Conservation (phyloP, 2,329 filamentous ascomycete species). For the Fusarium sp. region DNA sequence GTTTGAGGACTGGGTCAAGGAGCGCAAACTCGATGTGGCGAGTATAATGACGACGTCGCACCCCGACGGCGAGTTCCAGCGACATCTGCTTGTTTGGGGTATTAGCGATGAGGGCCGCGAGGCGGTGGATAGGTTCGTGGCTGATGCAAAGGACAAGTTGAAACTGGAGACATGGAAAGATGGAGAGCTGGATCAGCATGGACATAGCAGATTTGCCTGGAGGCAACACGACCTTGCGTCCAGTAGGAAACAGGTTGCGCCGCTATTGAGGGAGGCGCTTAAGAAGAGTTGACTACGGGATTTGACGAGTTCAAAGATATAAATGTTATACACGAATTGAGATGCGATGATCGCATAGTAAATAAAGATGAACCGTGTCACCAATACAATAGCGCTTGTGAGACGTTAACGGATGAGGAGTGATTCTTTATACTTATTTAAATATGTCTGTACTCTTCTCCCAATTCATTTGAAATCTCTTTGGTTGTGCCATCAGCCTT, state of each 20-base stretch:
- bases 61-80: slow-evolving; percentile 66
- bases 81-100: slow-evolving; percentile 78
- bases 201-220: slow-evolving; percentile 72
- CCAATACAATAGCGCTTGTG: background rate
- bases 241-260: slow-evolving; percentile 77
- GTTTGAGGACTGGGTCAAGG: slow-evolving; percentile 65
- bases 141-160: slow-evolving; percentile 60
- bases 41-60: slow-evolving; percentile 77
- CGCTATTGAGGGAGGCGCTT: slow-evolving; percentile 71
- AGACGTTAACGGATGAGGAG: background rate
- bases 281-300: slow-evolving; percentile 45
- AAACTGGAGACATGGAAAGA: slow-evolving; percentile 67
- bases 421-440: background rate
- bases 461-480: background rate
- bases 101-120: slow-evolving; percentile 61
- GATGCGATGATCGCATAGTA: background rate
- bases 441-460: slow-evolving; percentile 29
- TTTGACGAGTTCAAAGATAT: slow-evolving; percentile 24
- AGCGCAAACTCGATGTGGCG: slow-evolving; percentile 71
- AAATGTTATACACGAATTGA: background rate
- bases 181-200: slow-evolving; percentile 59
- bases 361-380: background rate
- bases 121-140: slow-evolving; percentile 67
- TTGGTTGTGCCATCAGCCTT: background rate
- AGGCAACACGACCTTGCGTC: slow-evolving; percentile 70